phyloP scores from a whole-genome alignment of 2,329 filamentous ascomycete species.

The Xylaria sp. region DNA sequence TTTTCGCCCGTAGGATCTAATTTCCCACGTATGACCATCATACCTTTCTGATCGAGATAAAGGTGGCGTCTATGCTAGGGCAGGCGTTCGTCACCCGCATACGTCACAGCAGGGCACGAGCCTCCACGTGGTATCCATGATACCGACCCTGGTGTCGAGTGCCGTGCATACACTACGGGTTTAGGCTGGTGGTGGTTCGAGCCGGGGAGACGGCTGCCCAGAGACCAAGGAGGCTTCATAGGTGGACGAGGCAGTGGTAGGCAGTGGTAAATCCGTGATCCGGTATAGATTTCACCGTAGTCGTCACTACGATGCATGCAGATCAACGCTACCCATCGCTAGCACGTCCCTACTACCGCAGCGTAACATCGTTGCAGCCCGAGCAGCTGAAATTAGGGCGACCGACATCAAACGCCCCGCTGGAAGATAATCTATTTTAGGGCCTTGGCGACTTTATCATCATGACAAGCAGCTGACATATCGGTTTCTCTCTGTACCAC shows the following conservation, averaged over 20 bases:
- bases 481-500: neutral
- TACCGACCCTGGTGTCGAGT: neutral
- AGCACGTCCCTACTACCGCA: neutral
- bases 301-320: neutral
- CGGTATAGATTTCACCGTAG: too few relatives aligned
- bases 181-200: neutral
- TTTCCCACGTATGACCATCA: neutral
- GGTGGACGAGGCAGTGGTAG: neutral
- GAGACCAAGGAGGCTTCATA: neutral
- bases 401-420: conserved; percentile 2
- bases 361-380: neutral
- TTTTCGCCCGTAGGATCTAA: neutral
- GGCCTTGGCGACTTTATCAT: conserved; percentile 23
- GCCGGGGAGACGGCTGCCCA: neutral
- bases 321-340: neutral
- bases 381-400: conserved; percentile 27
- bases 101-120: conserved; percentile 6
- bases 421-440: conserved; percentile 18
- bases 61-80: neutral
- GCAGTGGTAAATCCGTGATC: neutral
- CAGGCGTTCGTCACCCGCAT: neutral
- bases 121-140: conserved; percentile 3
- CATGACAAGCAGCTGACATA: conserved; percentile 28
- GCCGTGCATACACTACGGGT: conserved; percentile 4
- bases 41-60: neutral